Conservation (phyloP, 305 asterid species). For the Solanum hybrid region DNA sequence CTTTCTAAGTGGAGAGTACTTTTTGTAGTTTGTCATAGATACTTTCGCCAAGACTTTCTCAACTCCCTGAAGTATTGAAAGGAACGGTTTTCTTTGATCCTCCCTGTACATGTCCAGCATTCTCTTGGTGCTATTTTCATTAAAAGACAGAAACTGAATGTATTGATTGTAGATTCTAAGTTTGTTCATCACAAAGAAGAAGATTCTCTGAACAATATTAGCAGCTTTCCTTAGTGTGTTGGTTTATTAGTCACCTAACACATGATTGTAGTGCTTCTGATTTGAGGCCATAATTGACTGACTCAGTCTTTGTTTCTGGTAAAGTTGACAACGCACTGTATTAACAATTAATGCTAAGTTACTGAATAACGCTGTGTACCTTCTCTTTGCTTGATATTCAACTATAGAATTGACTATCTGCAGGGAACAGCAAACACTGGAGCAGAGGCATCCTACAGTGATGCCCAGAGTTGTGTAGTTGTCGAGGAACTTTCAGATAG, state of each 20-base stretch:
- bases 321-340: background rate
- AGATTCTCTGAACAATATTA: background rate
- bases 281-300: background rate
- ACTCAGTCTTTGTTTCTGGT: background rate
- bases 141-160: background rate
- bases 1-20: background rate
- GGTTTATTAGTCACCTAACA: background rate
- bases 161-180: background rate
- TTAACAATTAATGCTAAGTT: background rate
- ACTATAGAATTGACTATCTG: background rate
- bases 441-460: constrained; percentile 31
- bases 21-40: background rate
- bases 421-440: constrained; percentile 34
- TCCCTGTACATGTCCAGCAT: background rate
- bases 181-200: background rate
- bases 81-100: background rate
- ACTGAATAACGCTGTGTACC: background rate
- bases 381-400: background rate
- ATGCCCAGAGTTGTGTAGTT: constrained; percentile 39
- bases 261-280: background rate
- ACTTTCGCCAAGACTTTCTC: background rate
- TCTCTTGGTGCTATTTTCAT: background rate
- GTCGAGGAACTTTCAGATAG: constrained; percentile 69
- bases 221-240: background rate
- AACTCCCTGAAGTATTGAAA: background rate